Evolutionary conservation across 169 alveolate genomes (phyloP).

Genomic region (Plasmodium falciparum): DNA sequence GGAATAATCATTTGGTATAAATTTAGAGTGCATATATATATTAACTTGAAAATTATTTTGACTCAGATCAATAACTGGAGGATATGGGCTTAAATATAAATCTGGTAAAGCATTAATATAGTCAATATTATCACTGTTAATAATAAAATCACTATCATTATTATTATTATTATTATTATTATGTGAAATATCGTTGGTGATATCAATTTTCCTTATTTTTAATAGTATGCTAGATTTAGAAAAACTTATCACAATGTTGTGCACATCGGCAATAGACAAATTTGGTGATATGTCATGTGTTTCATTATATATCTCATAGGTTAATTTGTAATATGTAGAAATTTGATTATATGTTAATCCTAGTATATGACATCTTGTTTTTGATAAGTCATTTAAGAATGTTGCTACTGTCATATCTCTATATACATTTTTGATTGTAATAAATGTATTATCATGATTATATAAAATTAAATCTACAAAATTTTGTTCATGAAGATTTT

Average conservation of each 20-base stretch:
- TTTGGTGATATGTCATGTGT: constrained; percentile 12
- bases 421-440: constrained; percentile 46
- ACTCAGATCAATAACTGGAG: constrained; percentile 44
- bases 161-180: neutral
- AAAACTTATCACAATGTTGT: constrained; percentile 35
- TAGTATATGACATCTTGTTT: constrained; percentile 61
- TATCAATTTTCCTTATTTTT: constrained; percentile 25
- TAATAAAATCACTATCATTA: neutral
- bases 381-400: constrained; percentile 54
- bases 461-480: constrained; percentile 49
- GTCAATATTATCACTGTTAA: neutral
- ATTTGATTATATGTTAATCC: constrained; percentile 41
- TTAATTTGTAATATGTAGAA: constrained; percentile 31
- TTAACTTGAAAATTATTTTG: constrained; percentile 72
- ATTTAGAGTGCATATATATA: constrained; percentile 18
- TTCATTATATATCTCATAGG: constrained; percentile 28
- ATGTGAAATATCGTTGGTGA: neutral
- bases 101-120: constrained; percentile 20
- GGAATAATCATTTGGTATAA: neutral
- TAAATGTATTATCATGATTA: constrained; percentile 40
- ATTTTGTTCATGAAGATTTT: constrained; percentile 46
- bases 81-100: constrained; percentile 43
- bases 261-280: constrained; percentile 9
- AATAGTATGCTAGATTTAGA: constrained; percentile 19
- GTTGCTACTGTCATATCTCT: constrained; percentile 63